Evolutionary conservation across 78 protist species (phyloP), one percentile per base, ranked within the genome.

Genomic region (Dictyostelium intermedium): DNA sequence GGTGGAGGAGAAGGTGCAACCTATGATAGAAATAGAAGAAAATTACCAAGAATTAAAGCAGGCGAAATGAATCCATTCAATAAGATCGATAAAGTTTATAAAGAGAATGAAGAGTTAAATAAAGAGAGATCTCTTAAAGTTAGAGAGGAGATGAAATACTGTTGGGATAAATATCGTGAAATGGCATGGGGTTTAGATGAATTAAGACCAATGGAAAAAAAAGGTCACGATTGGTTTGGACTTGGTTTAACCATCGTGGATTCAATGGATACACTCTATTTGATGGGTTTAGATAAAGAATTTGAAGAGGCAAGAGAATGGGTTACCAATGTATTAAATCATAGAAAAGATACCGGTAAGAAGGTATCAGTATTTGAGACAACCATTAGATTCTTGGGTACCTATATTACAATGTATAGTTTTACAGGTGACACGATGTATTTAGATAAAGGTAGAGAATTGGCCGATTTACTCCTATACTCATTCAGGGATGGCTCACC

Each of bases 361-460:
- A 60, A 10, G 11, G 50, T 82, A n/a, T 93, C 96, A 25, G 63
- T 96, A 60, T 98, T 98, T 84, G 99, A 98, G 84, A 84, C 96
- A 23, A 97, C 86, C 45, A 98, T 98, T 73, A 86, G 99, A 63
- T 27, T 91, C 39, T 35, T 98, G 23, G 99, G 99, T 9, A 97
- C 96, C 13, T 91, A 97, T 47, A 84, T 98, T 35, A 5, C 97
- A 27, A 96, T 97, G n/a, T 91, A 97, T 81, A 91, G 72, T 30
- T 82, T 98, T 14, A 87, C 98, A 25, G 66, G 53, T 7, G 98
- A 98, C 41, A 1, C 2, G 11, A 2, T 91, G 2, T 95, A 92
- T 82, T 73, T 95, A 23, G 70, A 76, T 39, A 95, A 96, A 96
- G 97, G 97, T 5, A 70, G 41, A 47, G 98, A 96, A 23, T 77